A percentile compares a stretch with the other conserved stretches of the same genome.
Conservation (phyloP, 139 green algal genomes). For the Picochlorum sp. region DNA sequence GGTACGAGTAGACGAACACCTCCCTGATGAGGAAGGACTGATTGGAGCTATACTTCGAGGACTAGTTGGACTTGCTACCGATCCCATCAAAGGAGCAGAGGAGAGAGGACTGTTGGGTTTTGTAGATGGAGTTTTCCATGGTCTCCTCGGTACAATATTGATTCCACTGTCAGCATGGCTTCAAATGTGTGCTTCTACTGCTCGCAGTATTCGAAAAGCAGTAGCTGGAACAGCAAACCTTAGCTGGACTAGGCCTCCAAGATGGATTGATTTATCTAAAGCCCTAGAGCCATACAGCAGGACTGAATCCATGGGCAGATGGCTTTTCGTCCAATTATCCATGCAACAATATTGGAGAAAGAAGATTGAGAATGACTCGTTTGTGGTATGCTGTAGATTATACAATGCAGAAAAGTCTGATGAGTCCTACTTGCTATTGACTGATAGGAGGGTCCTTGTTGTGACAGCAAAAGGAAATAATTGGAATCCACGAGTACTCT, state of each 20-base stretch:
- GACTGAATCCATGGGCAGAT: slow-evolving; percentile 30
- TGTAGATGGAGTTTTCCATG: slow-evolving; percentile 20
- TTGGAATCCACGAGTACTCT: not conserved
- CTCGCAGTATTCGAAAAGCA: slow-evolving; percentile 24
- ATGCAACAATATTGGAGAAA: not conserved
- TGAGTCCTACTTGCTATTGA: no score
- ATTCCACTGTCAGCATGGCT: slow-evolving; percentile 32
- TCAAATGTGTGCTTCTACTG: slow-evolving; percentile 26
- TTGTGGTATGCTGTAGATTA: not conserved
- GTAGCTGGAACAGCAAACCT: slow-evolving; percentile 24
- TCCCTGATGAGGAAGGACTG: slow-evolving; percentile 13
- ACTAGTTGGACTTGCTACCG: slow-evolving; percentile 17
- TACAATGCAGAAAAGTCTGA: no score
- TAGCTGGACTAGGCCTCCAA: slow-evolving; percentile 29
- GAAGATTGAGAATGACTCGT: not conserved
- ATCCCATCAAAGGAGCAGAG: slow-evolving; percentile 28
- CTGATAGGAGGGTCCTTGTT: not conserved
- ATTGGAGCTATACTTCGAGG: slow-evolving; percentile 23
- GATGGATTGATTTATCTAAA: slow-evolving; percentile 4
- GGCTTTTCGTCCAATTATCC: slow-evolving; percentile 29
- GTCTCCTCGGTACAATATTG: slow-evolving; percentile 24
- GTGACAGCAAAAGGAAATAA: not conserved
- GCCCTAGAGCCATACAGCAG: slow-evolving; percentile 35
- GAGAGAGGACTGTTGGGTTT: slow-evolving; percentile 25
- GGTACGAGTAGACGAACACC: not conserved